These are phyloP conservation scores for Pleurotus ostreatus DNA, from an alignment of 768 basidiomycete genomes.

Conservation along the genomic window DNA sequence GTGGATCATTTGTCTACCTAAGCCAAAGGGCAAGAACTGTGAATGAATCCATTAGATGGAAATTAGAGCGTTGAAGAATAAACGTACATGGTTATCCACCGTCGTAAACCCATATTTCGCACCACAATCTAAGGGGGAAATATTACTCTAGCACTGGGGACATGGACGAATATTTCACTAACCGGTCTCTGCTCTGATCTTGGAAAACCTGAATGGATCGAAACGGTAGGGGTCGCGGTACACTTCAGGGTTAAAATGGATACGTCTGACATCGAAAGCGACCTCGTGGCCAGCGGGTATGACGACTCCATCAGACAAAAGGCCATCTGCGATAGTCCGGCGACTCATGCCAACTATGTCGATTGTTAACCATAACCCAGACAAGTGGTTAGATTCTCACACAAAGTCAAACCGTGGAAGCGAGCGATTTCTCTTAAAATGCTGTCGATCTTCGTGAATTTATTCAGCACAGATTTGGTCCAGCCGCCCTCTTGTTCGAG, in stretches of 20 bases:
- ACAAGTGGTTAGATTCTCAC: background rate
- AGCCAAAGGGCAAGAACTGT: conserved; percentile 4
- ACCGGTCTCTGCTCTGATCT: conserved; percentile 8
- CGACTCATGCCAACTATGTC: conserved; percentile 13
- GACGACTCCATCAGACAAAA: conserved; percentile 12
- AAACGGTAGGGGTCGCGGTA: conserved; percentile 13
- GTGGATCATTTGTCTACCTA: background rate
- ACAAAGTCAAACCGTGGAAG: conserved; percentile 12
- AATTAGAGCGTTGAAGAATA: background rate
- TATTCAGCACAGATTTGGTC: conserved; percentile 14
- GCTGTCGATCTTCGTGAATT: conserved; percentile 15
- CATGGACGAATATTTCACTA: background rate
- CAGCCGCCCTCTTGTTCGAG: conserved; percentile 13
- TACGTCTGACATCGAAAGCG: conserved; percentile 10
- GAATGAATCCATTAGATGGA: background rate
- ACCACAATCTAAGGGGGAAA: background rate
- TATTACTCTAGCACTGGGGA: background rate
- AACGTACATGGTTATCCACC: conserved; percentile 7
- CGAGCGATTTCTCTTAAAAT: conserved; percentile 16
- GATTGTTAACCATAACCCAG: background rate
- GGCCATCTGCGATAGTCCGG: conserved; percentile 9
- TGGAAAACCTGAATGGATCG: conserved; percentile 17
- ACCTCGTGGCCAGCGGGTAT: conserved; percentile 13
- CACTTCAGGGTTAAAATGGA: conserved; percentile 10
- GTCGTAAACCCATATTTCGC: conserved; percentile 8